Evolutionary conservation across 805 yeast species (phyloP), one percentile per base, ranked within the genome.

Genomic region (Pichia kluyveri): DNA sequence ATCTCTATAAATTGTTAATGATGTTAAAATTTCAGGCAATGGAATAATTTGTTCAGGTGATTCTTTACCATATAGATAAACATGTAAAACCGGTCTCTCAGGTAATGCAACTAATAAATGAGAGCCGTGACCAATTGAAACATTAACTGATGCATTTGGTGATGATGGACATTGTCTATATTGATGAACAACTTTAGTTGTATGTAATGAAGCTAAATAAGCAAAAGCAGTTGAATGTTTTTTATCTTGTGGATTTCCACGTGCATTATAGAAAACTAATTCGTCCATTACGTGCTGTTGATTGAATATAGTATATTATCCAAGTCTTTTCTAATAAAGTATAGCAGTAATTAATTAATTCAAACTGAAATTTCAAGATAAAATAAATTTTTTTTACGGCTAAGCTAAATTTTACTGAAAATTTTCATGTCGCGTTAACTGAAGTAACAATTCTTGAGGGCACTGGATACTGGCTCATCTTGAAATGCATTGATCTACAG

Each of bases 21-120:
- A 77, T 14, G 76, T 66, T 39, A 90, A 65, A 46, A 78, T 79
- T 63, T 87, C 97, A 0, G 97, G 96, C 14, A 90, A 70, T 0
- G 96, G 93, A 39, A 90, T 72, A 57, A 83, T 72, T 68, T 89
- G 93, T 55, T 86, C 87, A 7, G 81, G 76, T 32, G 86, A 70
- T 56, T 80, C 85, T 54, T 82, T 80, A 19, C 86, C 83, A 69
- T 81, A 73, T 7, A 79, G 66, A 59, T 87, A 90, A 2, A 83
- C 83, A 52, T 84, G 82, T 30, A 90, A 67, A 51, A 88, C 64
- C 0, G 96, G 93, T 60, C 83, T 86, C 40, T 73, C 77, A n/a
- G 71, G 69, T 51, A 83, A 80, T 0, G 87, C 85, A 10, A 78
- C 80, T 51, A 86, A 75, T 14, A 83, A 59, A 47, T 79, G 72